Evolutionary conservation across 495 filamentous ascomycete genomes (phyloP).

Genomic region (Rostrohypoxylon terebratum): DNA sequence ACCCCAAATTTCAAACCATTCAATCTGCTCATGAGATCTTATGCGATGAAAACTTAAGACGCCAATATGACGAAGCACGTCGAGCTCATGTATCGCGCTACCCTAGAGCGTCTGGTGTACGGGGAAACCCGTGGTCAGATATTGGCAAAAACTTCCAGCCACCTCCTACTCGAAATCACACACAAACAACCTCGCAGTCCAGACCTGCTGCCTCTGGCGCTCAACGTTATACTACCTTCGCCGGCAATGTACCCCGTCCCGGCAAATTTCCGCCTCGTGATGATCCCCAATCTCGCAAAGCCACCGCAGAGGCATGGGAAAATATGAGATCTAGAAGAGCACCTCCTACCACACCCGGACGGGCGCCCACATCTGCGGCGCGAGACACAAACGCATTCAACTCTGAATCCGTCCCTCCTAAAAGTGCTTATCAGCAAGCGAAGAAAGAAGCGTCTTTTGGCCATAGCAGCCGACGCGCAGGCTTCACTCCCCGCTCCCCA

Average conservation of each 20-base stretch:
- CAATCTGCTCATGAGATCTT: conserved; percentile 88
- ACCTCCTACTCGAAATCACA: conserved; percentile 60
- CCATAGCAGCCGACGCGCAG: conserved; percentile 47
- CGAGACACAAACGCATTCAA: conserved; percentile 31
- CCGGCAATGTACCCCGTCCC: conserved; percentile 53
- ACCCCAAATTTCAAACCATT: conserved; percentile 84
- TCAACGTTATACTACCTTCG: conserved; percentile 66
- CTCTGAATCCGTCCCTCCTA: conserved; percentile 41
- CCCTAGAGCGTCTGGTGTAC: conserved; percentile 58
- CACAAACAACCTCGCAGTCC: conserved; percentile 30
- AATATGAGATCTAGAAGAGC: conserved; percentile 42
- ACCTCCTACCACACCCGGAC: conserved; percentile 36
- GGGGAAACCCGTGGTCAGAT: conserved; percentile 65
- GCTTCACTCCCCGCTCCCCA: conserved; percentile 56
- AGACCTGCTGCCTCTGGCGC: conserved; percentile 65
- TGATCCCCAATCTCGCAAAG: conserved; percentile 41
- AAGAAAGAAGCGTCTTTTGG: conserved; percentile 61
- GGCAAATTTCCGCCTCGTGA: conserved; percentile 50
- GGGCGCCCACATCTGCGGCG: conserved; percentile 45
- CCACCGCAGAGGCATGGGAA: conserved; percentile 48
- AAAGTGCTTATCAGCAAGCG: conserved; percentile 57
- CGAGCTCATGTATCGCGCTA: conserved; percentile 49
- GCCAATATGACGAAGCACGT: conserved; percentile 83
- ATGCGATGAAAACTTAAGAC: conserved; percentile 70
- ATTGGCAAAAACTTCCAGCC: conserved; percentile 57